Percentiles rank a stretch among this genome's conserved stretches.
These are phyloP conservation scores for Malassezia nana DNA, from an alignment of 1,284 basidiomycete genomes.

Conservation along the genomic window DNA sequence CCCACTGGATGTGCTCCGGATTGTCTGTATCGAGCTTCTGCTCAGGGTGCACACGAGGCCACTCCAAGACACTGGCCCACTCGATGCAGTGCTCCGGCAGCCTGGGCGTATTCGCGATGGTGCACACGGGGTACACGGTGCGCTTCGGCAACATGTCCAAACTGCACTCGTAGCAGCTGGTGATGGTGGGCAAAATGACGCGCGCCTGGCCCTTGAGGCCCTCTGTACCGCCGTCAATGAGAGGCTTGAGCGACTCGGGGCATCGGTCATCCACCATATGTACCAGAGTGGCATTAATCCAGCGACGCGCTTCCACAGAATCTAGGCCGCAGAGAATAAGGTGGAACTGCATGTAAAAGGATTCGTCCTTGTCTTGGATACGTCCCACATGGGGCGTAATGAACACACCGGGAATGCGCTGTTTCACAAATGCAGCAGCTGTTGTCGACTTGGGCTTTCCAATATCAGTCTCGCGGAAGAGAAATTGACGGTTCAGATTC, in stretches of 20 bases:
- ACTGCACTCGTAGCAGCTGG: conserved; percentile 96
- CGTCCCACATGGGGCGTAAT: conserved; percentile 90
- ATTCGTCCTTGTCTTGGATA: conserved; percentile 92
- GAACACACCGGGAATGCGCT: conserved; percentile 78
- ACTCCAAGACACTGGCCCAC: conserved; percentile 98
- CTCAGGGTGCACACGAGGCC: conserved; percentile 63
- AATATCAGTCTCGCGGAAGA: conserved; percentile 86
- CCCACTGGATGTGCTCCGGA: conserved; percentile 91
- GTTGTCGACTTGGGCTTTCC: conserved; percentile 86
- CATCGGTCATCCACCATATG: conserved; percentile 72
- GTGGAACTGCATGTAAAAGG: conserved; percentile 95
- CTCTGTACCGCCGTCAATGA: conserved; percentile 98
- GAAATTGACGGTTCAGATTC: conserved; percentile 94
- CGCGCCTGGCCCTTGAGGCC: conserved; percentile 99
- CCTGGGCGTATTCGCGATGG: conserved; percentile 95
- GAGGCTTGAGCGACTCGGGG: conserved; percentile 86
- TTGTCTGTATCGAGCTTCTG: conserved; percentile 58
- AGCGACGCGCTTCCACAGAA: conserved; percentile 70
- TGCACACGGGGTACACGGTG: conserved; percentile 94
- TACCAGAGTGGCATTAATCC: conserved; percentile 97
- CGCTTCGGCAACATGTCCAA: conserved; percentile 97
- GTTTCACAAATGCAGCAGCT: conserved; percentile 76
- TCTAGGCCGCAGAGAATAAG: conserved; percentile 96
- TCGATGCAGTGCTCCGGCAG: conserved; percentile 98
- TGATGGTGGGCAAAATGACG: conserved; percentile 88